These are phyloP conservation scores for Didymella exigua DNA, from an alignment of 2,329 filamentous ascomycete species.

Conservation along the genomic window DNA sequence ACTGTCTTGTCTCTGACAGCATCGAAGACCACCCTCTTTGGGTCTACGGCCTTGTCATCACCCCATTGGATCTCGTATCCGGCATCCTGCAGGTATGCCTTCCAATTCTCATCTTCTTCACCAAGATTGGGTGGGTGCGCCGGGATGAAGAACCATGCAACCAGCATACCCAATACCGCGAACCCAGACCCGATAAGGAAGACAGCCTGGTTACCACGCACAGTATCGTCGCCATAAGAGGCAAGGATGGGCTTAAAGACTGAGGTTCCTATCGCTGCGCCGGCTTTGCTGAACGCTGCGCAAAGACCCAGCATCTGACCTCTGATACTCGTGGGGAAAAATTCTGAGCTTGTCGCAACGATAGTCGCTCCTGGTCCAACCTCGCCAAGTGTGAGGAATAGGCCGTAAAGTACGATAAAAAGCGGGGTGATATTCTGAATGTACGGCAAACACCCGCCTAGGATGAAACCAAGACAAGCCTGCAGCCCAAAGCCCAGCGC, in stretches of 20 bases:
- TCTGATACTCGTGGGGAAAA: slow-evolving; percentile 34
- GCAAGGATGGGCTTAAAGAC: slow-evolving; percentile 36
- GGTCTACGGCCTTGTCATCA: slow-evolving; percentile 27
- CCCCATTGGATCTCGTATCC: slow-evolving; percentile 35
- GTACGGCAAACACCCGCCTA: slow-evolving; percentile 30
- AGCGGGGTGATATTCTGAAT: slow-evolving; percentile 41
- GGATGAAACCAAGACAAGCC: slow-evolving; percentile 33
- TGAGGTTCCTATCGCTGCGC: slow-evolving; percentile 33
- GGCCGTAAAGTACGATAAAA: slow-evolving; percentile 36
- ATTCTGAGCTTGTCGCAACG: slow-evolving; percentile 30
- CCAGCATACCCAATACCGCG: slow-evolving; percentile 29
- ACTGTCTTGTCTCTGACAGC: slow-evolving; percentile 10
- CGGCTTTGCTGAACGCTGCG: slow-evolving; percentile 33
- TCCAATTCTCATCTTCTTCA: slow-evolving; percentile 39
- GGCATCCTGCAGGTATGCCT: slow-evolving; percentile 27
- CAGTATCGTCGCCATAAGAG: slow-evolving; percentile 27
- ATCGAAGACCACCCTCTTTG: slow-evolving; percentile 15
- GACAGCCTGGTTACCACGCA: slow-evolving; percentile 31
- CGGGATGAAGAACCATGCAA: slow-evolving; percentile 41
- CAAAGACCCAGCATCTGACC: slow-evolving; percentile 36
- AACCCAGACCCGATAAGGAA: slow-evolving; percentile 36
- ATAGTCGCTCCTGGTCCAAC: slow-evolving; percentile 28
- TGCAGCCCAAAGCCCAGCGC: slow-evolving; percentile 32
- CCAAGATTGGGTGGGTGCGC: slow-evolving; percentile 30
- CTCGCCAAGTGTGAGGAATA: slow-evolving; percentile 37